Conservation (phyloP, 2,329 filamentous ascomycete genomes). For the Claviceps digitariae region DNA sequence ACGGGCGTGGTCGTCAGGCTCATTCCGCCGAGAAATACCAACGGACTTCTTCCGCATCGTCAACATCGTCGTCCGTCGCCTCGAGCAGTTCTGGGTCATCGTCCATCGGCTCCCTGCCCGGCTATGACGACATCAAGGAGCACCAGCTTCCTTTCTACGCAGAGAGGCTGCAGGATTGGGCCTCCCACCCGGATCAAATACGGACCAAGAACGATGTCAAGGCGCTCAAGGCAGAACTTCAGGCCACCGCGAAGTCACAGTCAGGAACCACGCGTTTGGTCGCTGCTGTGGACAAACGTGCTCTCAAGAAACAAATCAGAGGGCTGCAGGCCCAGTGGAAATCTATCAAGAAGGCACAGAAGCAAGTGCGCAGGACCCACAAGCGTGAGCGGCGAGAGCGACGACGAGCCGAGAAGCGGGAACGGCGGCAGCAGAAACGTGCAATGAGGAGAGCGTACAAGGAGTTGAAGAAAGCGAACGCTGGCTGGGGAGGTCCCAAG, state of each 20-base stretch:
- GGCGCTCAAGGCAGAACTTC: constrained; percentile 29
- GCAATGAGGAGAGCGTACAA: constrained; percentile 18
- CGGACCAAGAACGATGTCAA: constrained; percentile 32
- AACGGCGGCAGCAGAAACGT: constrained; percentile 17
- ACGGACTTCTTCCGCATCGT: constrained; percentile 20
- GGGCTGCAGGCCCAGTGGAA: constrained; percentile 30
- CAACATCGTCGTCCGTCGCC: constrained; percentile 20
- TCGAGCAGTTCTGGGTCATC: constrained; percentile 21
- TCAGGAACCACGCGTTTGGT: neutral
- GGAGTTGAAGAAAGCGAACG: constrained; percentile 13
- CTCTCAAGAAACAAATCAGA: constrained; percentile 30
- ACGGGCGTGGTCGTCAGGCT: neutral
- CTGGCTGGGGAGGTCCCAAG: constrained; percentile 5
- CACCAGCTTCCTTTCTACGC: constrained; percentile 34
- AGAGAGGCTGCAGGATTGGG: constrained; percentile 32
- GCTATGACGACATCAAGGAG: constrained; percentile 35
- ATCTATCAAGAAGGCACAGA: constrained; percentile 17
- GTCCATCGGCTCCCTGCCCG: constrained; percentile 38
- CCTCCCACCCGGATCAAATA: constrained; percentile 33
- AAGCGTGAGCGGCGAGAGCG: constrained; percentile 17
- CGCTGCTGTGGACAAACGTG: constrained; percentile 13
- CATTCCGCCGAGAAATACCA: constrained; percentile 5
- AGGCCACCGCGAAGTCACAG: constrained; percentile 21
- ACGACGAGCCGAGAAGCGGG: constrained; percentile 19
- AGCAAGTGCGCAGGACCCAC: constrained; percentile 16